phyloP scores from a whole-genome alignment of 495 filamentous ascomycete genomes.

The Penicillium lagena region DNA sequence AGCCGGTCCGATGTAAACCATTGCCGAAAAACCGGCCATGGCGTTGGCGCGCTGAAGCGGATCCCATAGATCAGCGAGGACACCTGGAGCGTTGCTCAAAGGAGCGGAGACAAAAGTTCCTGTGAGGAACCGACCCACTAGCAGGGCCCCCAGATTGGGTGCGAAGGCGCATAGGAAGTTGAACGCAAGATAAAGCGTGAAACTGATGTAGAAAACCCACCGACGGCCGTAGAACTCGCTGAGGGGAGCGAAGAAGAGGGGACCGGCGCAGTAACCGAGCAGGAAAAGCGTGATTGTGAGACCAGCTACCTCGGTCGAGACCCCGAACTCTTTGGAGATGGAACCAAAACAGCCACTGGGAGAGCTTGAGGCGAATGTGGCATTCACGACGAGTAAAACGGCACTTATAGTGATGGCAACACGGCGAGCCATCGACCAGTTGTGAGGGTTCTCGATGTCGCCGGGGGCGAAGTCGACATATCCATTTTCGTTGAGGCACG shows the following conservation, averaged over 20 bases:
- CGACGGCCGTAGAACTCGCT: constrained; percentile 48
- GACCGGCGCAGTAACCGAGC: constrained; percentile 45
- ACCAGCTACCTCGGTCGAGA: constrained; percentile 36
- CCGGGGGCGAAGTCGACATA: constrained; percentile 36
- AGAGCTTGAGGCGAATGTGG: constrained; percentile 46
- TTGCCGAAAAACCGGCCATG: constrained; percentile 41
- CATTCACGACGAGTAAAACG: constrained; percentile 45
- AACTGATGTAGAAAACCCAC: constrained; percentile 40
- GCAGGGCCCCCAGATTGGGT: constrained; percentile 40
- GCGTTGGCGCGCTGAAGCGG: constrained; percentile 44
- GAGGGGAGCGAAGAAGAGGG: constrained; percentile 44
- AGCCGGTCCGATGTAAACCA: constrained; percentile 28
- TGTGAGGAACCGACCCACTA: constrained; percentile 44
- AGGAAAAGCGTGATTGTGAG: constrained; percentile 48
- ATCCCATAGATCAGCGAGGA: constrained; percentile 50
- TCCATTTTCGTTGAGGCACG: constrained; percentile 36
- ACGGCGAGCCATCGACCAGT: constrained; percentile 39
- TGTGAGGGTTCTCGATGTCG: constrained; percentile 46
- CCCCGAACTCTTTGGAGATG: constrained; percentile 35
- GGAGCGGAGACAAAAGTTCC: constrained; percentile 47
- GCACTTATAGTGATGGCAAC: constrained; percentile 38
- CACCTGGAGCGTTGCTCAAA: constrained; percentile 40
- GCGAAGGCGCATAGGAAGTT: constrained; percentile 48
- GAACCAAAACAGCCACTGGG: constrained; percentile 40
- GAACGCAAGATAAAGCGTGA: constrained; percentile 39